phyloP scores from a whole-genome alignment of 78 protist species.

The Dictyostelium capitatum region DNA sequence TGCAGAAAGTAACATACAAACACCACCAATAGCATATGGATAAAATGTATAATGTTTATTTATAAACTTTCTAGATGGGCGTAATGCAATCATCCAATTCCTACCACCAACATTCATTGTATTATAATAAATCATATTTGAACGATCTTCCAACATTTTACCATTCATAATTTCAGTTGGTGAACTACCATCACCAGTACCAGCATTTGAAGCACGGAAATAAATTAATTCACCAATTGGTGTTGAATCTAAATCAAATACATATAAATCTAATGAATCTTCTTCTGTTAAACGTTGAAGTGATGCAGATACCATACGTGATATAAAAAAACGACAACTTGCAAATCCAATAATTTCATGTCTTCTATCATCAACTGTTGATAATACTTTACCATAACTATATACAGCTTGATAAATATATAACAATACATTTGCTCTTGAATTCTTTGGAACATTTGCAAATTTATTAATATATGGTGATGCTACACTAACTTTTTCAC shows the following conservation, averaged over 20 bases:
- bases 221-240: constrained; percentile 8
- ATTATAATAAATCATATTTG: constrained; percentile 46
- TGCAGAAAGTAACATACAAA: constrained; percentile 38
- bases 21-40: constrained; percentile 70
- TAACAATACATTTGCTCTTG: neutral
- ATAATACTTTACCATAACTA: constrained; percentile 3
- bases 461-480: constrained; percentile 19
- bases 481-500: constrained; percentile 34
- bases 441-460: constrained; percentile 27
- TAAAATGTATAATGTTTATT: constrained; percentile 60
- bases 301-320: constrained; percentile 48
- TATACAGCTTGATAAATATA: constrained; percentile 62
- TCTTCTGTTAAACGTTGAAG: constrained; percentile 63
- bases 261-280: constrained; percentile 57
- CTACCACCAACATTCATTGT: constrained; percentile 78
- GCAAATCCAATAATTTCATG: constrained; percentile 47
- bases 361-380: constrained; percentile 59
- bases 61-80: constrained; percentile 25
- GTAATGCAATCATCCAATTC: constrained; percentile 64
- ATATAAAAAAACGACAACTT: constrained; percentile 53
- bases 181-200: neutral
- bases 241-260: constrained; percentile 41
- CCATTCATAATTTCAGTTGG: constrained; percentile 2
- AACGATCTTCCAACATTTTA: neutral
- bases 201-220: constrained; percentile 3